Evolutionary conservation across 1,284 basidiomycete species (phyloP), one percentile per base, ranked within the genome.

Genomic region (Trichosporon coremiiforme): DNA sequence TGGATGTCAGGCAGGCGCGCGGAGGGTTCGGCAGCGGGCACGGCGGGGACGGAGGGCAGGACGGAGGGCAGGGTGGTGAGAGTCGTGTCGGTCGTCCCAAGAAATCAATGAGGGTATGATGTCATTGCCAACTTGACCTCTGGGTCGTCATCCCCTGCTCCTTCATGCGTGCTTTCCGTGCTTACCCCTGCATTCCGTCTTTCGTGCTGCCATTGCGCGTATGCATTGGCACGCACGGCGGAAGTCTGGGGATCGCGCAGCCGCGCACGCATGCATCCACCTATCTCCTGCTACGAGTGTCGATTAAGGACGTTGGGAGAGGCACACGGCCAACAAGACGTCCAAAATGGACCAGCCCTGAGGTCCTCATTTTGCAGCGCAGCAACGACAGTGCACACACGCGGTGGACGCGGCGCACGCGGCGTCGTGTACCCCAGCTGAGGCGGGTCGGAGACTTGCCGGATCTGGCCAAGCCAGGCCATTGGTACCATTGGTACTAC

Each of bases 101-200:
- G 57, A 60, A 60, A 60, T 60, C 31, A 60, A 60, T 60, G 57
- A 60, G 29, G 29, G 57, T 53, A 60, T 60, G 57, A 60, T 22
- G 22, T 60, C 57, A 60, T 33, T 60, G 29, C 29, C 29, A 60
- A 60, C 57, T 60, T 60, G 33, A 60, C 31, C 2, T n/a, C 6
- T 60, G 57, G 57, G n/a, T 60, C 57, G 57, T 60, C 57, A 60
- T 60, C 57, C 57, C 17, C 57, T 12, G 29, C 57, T 17, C 22
- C 22, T 31, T 33, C 57, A 2, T 29, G 53, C 53, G 12, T 20
- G 22, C 29, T 25, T 33, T 60, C 15, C 20, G 47, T 22, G 20
- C 47, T 53, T 53, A 20, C 20, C 20, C 47, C 47, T 53, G 47
- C 47, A 53, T 53, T 20, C 47, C 47, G 47, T 9, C n/a, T 17